Base-by-base conservation (phyloP, 1,284 basidiomycete genomes). In the Ceratobasidium sp. region DNA sequence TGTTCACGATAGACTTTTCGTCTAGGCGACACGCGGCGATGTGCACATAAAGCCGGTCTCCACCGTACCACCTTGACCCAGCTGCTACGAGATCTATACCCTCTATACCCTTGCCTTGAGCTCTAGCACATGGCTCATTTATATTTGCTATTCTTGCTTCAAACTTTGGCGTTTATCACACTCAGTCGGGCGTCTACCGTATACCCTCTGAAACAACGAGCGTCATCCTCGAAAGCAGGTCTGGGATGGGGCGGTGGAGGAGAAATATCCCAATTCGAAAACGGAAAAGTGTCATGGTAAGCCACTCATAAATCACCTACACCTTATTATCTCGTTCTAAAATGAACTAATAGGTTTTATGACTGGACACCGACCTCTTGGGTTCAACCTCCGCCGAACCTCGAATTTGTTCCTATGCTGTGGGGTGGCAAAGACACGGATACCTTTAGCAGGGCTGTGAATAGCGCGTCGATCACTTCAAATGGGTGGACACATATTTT, bases 361-460 rank as follows among this genome's bases (percentile, higher is more conserved):
- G 77, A 74, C 17, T 79, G 78, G 78, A 48, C 56, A 6, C 69
- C 78, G 3, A 56, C 78, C 5, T 79, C 75, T 38, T 69, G 56
- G 40, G 75, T 79, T 10, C 56, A 68, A 40, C 62, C 57, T 13
- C 68, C 77, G 12, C 61, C 78, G n/a, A 33, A 70, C 23, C 75
- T 79, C 12, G 78, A 79, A 56, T 86, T 85, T 77, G 84, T 85
- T 7, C 85, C 85, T 15, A 85, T 85, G 85, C 82, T 86, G n/a
- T 86, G 85, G 85, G 84, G 85, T 13, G 38, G 79, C 26, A 73
- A 77, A 20, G 84, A 86, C 65, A 79, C 82, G 9, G 61, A 81
- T 26, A 74, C 83, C 17, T 86, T 84, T 82, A 74, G 81, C 38
- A 66, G 69, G 13, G 83, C 80, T 40, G 84, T 86, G 66, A 84